Evolutionary conservation across 768 basidiomycete genomes (phyloP).

Genomic region (Russula lepida): DNA sequence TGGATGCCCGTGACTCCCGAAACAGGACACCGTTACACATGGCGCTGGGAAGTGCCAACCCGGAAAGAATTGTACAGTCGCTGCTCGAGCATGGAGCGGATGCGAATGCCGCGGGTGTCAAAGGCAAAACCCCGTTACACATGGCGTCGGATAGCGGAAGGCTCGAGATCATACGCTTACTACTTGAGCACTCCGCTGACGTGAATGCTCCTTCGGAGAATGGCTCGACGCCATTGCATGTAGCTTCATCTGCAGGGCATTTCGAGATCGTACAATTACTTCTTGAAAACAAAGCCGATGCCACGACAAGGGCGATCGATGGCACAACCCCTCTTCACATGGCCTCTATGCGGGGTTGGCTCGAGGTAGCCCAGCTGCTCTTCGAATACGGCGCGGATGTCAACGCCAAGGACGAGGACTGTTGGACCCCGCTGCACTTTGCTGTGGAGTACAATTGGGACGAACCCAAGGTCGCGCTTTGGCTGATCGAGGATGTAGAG

Average conservation of each 20-base stretch:
- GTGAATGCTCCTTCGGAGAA: not conserved
- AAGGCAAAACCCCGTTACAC: not conserved
- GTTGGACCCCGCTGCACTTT: not conserved
- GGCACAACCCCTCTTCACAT: not conserved
- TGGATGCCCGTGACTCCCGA: not conserved
- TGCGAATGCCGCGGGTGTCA: not conserved
- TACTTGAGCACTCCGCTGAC: not conserved
- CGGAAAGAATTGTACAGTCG: not conserved
- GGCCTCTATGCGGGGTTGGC: not conserved
- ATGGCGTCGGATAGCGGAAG: not conserved
- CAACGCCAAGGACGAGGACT: not conserved
- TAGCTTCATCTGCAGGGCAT: not conserved
- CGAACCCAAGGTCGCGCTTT: not conserved
- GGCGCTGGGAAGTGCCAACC: not conserved
- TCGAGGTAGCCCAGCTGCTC: not conserved
- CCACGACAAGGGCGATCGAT: not conserved
- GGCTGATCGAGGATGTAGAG: not conserved
- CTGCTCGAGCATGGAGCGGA: slow-evolving; percentile 1
- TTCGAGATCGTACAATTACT: not conserved
- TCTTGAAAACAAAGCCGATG: not conserved
- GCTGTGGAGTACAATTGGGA: not conserved
- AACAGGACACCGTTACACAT: not conserved
- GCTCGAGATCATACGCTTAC: not conserved
- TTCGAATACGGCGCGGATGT: not conserved
- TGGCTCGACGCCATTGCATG: not conserved